Percentiles rank a stretch among this genome's conserved stretches.
phyloP scores from a whole-genome alignment of 495 filamentous ascomycete genomes.

The Lophiotrema nucula region DNA sequence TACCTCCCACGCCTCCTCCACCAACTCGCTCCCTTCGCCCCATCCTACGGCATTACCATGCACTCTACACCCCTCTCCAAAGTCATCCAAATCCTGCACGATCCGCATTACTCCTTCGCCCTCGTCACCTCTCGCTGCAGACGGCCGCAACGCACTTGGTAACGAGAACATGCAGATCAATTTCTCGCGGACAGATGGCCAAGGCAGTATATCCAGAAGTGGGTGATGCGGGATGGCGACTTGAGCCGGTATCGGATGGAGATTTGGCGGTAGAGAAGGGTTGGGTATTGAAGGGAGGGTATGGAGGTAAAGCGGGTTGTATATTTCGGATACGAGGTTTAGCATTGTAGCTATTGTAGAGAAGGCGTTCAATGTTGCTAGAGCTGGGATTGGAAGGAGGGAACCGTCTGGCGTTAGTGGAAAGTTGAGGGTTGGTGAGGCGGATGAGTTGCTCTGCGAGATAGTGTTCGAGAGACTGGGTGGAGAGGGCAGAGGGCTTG shows the following conservation, averaged over 20 bases:
- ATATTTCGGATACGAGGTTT: constrained; percentile 12
- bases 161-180: constrained; percentile 46
- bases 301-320: constrained; percentile 19
- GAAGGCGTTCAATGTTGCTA: constrained; percentile 15
- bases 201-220: constrained; percentile 51
- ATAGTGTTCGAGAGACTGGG: background rate
- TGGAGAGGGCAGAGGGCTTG: background rate
- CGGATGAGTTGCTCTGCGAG: background rate
- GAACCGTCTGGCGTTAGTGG: constrained; percentile 16
- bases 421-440: constrained; percentile 10
- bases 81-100: constrained; percentile 52
- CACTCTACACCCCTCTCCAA: constrained; percentile 46
- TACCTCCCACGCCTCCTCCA: constrained; percentile 47
- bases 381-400: constrained; percentile 15
- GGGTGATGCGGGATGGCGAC: constrained; percentile 51
- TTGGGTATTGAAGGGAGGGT: constrained; percentile 28
- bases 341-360: constrained; percentile 24
- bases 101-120: constrained; percentile 42
- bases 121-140: constrained; percentile 38
- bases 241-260: constrained; percentile 29
- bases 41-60: constrained; percentile 25
- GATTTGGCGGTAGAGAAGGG: constrained; percentile 24
- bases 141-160: constrained; percentile 43
- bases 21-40: constrained; percentile 39
- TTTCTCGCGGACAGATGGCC: constrained; percentile 49